Base-by-base conservation (phyloP, 352 stramenopile species). In the Pythium utonaiense region DNA sequence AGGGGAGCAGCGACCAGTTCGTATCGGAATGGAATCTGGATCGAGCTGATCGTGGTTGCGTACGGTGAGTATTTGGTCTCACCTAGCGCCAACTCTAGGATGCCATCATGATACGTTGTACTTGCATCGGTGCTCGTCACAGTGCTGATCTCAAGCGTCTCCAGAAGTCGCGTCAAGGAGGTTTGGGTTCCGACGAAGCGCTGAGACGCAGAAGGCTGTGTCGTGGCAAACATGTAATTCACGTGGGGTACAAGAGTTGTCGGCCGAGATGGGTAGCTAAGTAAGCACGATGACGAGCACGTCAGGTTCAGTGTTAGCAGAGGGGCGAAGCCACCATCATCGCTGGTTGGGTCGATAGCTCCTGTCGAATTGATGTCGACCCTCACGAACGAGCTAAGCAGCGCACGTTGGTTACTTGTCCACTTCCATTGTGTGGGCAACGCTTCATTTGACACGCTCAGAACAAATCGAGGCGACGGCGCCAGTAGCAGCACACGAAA, bases 121-220 rank as follows among this genome's bases (percentile, higher is more conserved):
- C 24, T 21, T 3, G 42, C 12, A 12, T 3, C 25, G 10, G 6
- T 47, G n/a, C 3, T 8, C 3, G 42, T 8, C 10, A 5, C 21
- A 6, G 30, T 44, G 30, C 24, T 27, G 40, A 65, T 60, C 12
- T 50, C 19, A 10, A 66, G 21, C 1, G 44, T 52, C 34, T 38
- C 13, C 16, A 66, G 28, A 6, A 66, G 9, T 1, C 13, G 17
- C 13, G 24, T 52, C 3, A 66, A 30, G 17, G 59, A 60, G 16
- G 24, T 25, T 27, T 47, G 41, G 13, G 52, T 66, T n/a, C 59
- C 59, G 17, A 57, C 45, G 28, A 61, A 66, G 6, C 51, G 51
- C 17, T 57, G 31, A 0, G 16, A 9, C 7, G 21, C 25, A 21
- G 59, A 60, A 13, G 52, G 51, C 19, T 50, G 2, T 19, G 19